Evolutionary conservation across 768 basidiomycete genomes (phyloP).

Genomic region (Leccinum arenicola): DNA sequence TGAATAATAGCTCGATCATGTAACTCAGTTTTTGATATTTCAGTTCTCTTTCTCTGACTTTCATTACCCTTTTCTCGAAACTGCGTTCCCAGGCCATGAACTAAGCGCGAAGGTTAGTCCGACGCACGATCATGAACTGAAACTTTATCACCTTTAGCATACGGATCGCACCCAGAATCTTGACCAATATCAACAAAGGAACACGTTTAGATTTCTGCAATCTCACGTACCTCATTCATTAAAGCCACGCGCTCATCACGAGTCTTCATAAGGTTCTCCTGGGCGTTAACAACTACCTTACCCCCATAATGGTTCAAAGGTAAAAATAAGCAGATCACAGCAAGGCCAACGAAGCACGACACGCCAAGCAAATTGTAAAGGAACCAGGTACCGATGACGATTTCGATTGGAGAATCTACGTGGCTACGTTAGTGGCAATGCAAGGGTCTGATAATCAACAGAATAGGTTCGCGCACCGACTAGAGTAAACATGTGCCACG

Average conservation of each 20-base stretch:
- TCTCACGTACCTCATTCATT: slow-evolving; percentile 72
- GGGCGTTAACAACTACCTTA: slow-evolving; percentile 71
- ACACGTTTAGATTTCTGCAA: background rate
- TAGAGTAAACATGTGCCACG: slow-evolving; percentile 74
- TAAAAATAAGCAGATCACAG: slow-evolving; percentile 65
- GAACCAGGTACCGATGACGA: slow-evolving; percentile 70
- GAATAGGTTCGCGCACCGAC: slow-evolving; percentile 49
- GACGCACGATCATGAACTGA: background rate
- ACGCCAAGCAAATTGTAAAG: slow-evolving; percentile 77
- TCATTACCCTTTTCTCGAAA: slow-evolving; percentile 73
- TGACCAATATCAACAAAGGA: background rate
- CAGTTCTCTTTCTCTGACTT: slow-evolving; percentile 76
- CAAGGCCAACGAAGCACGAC: slow-evolving; percentile 76
- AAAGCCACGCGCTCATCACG: slow-evolving; percentile 86
- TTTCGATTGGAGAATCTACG: slow-evolving; percentile 66
- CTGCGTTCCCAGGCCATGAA: slow-evolving; percentile 96
- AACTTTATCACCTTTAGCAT: slow-evolving; percentile 67
- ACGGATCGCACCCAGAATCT: slow-evolving; percentile 81
- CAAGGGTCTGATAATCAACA: background rate
- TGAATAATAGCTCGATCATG: slow-evolving; percentile 71
- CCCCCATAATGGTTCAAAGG: slow-evolving; percentile 86
- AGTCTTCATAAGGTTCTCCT: slow-evolving; percentile 88
- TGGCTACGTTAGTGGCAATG: background rate
- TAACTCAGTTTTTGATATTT: slow-evolving; percentile 86
- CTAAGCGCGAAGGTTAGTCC: slow-evolving; percentile 32